Evolutionary conservation across 2,329 filamentous ascomycete genomes (phyloP).

Genomic region (Metarhizium sp.): DNA sequence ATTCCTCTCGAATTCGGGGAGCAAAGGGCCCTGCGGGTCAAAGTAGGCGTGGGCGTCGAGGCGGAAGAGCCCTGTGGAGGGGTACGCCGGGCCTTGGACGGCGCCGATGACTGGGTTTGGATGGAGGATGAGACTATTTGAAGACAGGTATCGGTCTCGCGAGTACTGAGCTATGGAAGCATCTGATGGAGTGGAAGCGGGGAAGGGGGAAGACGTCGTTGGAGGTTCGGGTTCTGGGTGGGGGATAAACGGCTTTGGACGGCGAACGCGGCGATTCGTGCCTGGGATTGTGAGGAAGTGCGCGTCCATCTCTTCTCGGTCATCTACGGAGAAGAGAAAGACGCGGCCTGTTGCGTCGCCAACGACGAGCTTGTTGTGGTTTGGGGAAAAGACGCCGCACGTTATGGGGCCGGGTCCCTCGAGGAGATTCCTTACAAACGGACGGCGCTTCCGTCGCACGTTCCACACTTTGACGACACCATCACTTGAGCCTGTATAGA

Average conservation of each 20-base stretch:
- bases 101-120: conserved; percentile 41
- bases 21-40: conserved; percentile 33
- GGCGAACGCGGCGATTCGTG: conserved; percentile 26
- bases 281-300: conserved; percentile 28
- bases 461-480: conserved; percentile 57
- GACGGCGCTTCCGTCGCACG: conserved; percentile 33
- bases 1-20: conserved; percentile 30
- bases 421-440: conserved; percentile 43
- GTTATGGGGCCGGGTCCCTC: conserved; percentile 47
- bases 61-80: conserved; percentile 34
- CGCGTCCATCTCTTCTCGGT: conserved; percentile 27
- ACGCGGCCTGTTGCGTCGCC: conserved; percentile 54
- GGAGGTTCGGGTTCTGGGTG: conserved; percentile 41
- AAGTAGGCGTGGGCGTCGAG: conserved; percentile 37
- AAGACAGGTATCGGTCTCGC: conserved; percentile 23
- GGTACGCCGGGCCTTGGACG: conserved; percentile 46
- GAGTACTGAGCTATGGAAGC: conserved; percentile 15
- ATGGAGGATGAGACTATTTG: conserved; percentile 30
- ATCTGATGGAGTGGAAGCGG: background rate
- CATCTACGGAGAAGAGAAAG: conserved; percentile 42
- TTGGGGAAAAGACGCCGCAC: conserved; percentile 48
- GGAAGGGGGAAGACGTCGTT: conserved; percentile 2
- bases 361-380: conserved; percentile 44
- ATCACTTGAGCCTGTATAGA: conserved; percentile 57
- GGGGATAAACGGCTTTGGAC: conserved; percentile 37